A percentile compares a stretch with the other conserved stretches of the same genome.
Evolutionary conservation across 257 asterid species (phyloP).

Genomic region (Anisodus acutangulus): DNA sequence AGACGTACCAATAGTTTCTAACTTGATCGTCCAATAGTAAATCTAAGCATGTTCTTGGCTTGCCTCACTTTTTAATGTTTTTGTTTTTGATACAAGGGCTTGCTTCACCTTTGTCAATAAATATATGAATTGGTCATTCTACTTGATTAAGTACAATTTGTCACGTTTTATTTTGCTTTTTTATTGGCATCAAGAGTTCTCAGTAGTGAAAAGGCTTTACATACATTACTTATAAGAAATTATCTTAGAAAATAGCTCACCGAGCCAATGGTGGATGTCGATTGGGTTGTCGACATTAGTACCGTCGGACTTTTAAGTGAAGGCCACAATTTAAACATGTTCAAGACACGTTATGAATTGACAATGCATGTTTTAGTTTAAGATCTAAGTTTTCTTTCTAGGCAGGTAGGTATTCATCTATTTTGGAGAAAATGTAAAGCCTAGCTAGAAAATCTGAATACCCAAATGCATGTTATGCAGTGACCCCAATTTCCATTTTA

Average conservation of each 20-base stretch:
- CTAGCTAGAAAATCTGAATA: constrained; percentile 3
- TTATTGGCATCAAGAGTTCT: too few species aligned
- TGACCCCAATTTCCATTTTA: constrained; percentile 13
- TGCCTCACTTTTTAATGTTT: not conserved
- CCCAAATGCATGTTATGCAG: constrained; percentile 7
- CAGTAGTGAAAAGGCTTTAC: too few species aligned
- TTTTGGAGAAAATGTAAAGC: not conserved
- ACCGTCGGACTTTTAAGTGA: too few species aligned
- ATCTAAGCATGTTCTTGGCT: not conserved
- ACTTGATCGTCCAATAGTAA: not conserved
- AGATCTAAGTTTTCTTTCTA: not conserved
- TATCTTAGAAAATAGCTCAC: too few species aligned
- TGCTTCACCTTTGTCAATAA: not conserved
- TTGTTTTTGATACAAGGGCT: not conserved
- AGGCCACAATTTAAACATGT: not conserved
- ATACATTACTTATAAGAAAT: too few species aligned
- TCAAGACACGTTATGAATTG: not conserved
- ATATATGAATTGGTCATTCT: too few species aligned
- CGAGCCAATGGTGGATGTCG: too few species aligned
- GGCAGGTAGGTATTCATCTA: not conserved
- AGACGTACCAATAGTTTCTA: not conserved
- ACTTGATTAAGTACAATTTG: too few species aligned
- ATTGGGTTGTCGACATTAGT: too few species aligned
- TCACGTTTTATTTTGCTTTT: too few species aligned
- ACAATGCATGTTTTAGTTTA: not conserved